These are phyloP conservation scores for Parascedosporium putredinis DNA, from an alignment of 2,329 filamentous ascomycete genomes.

Conservation along the genomic window DNA sequence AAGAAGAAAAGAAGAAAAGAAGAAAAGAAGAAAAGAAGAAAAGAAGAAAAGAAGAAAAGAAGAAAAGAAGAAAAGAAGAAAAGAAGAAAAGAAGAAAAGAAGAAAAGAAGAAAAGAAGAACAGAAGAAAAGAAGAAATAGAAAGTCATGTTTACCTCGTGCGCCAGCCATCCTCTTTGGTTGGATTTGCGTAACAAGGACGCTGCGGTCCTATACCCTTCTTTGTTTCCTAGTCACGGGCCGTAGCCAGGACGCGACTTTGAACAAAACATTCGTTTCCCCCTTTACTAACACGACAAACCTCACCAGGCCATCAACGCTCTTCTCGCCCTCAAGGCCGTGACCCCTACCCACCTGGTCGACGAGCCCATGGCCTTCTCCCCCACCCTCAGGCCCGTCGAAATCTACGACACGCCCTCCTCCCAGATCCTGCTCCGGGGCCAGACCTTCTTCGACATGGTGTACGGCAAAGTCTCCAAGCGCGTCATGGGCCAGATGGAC, in stretches of 20 bases:
- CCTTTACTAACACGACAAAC: not conserved
- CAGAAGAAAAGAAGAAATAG: no score
- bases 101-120: not conserved
- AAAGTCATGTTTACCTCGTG: no score
- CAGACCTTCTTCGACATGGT: constrained; percentile 34
- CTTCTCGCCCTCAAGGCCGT: constrained; percentile 31
- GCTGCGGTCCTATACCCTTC: no score
- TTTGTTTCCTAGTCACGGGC: no score
- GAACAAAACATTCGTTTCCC: not conserved
- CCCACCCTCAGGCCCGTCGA: constrained; percentile 29
- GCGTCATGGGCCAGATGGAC: constrained; percentile 38
- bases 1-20: no score
- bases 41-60: no score
- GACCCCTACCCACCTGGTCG: constrained; percentile 30
- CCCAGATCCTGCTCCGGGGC: constrained; percentile 30
- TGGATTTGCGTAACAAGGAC: no score
- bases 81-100: constrained; percentile 5
- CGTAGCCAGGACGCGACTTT: no score
- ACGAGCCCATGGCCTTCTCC: constrained; percentile 24
- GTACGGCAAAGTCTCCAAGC: constrained; percentile 37
- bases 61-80: no score
- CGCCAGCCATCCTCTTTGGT: no score
- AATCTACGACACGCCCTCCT: constrained; percentile 23
- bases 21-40: no score
- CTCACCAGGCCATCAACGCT: constrained; percentile 32